Conservation (phyloP, 306 rosid genomes). For the Dalbergia cochinchinensis region DNA sequence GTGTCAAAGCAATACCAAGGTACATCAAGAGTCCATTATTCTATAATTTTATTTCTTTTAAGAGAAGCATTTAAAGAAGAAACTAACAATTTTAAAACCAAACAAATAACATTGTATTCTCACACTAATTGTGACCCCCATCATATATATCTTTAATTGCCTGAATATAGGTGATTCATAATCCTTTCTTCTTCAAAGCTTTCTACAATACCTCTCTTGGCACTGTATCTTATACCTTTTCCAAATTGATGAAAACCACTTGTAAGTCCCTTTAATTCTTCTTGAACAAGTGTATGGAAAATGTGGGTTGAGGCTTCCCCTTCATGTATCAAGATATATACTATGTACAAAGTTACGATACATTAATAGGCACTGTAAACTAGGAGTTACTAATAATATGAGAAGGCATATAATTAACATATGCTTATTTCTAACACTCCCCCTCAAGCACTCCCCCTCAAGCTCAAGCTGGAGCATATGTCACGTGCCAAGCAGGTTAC, state of each 20-base stretch:
- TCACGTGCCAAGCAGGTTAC: too few relatives aligned
- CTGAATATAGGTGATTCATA: not conserved
- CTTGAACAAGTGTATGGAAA: too few relatives aligned
- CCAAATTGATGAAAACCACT: not conserved
- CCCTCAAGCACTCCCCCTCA: too few relatives aligned
- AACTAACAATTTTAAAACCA: not conserved
- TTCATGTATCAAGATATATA: too few relatives aligned
- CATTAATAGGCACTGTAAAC: too few relatives aligned
- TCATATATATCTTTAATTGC: not conserved
- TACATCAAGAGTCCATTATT: conserved; percentile 12
- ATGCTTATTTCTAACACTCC: too few relatives aligned
- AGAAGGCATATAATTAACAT: too few relatives aligned
- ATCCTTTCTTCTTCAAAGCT: not conserved
- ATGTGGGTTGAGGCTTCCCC: too few relatives aligned
- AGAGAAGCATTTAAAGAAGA: not conserved
- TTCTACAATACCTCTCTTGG: not conserved
- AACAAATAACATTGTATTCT: not conserved
- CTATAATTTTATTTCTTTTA: not conserved
- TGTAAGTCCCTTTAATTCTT: not conserved
- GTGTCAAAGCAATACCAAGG: conserved; percentile 23
- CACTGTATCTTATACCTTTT: not conserved
- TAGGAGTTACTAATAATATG: too few relatives aligned
- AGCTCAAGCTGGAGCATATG: too few relatives aligned
- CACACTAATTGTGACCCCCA: not conserved
- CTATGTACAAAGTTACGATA: too few relatives aligned